phyloP scores from a whole-genome alignment of 1,139 yeast genomes.

The Torulaspora globosa region DNA sequence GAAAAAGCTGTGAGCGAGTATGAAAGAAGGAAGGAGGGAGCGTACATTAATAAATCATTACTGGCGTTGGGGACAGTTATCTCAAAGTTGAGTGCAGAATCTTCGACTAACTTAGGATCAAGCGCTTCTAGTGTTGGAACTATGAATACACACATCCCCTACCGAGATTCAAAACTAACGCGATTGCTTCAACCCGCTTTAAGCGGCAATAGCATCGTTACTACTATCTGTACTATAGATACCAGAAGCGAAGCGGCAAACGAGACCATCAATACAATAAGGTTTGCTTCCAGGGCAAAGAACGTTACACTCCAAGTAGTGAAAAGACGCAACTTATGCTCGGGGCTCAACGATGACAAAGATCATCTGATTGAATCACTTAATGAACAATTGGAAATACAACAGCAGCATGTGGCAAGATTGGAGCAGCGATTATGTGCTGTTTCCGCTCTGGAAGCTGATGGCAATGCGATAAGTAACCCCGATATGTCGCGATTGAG shows the following conservation, averaged over 20 bases:
- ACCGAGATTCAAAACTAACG: constrained; percentile 87
- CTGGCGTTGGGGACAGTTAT: constrained; percentile 88
- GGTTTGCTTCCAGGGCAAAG: constrained; percentile 93
- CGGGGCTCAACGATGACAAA: constrained; percentile 41
- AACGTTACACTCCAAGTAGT: constrained; percentile 70
- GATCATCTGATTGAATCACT: constrained; percentile 45
- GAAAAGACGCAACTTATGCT: constrained; percentile 41
- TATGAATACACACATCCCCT: constrained; percentile 62
- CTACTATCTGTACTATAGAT: constrained; percentile 79
- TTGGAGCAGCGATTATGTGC: constrained; percentile 15
- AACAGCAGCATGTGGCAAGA: constrained; percentile 37
- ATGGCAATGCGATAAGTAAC: constrained; percentile 5
- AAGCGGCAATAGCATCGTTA: constrained; percentile 81
- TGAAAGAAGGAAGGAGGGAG: constrained; percentile 85
- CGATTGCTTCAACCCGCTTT: constrained; percentile 85
- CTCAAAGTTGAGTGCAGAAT: constrained; percentile 57
- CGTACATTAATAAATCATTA: constrained; percentile 84
- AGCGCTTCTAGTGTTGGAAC: constrained; percentile 7
- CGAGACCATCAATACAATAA: constrained; percentile 79
- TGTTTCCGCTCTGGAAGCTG: constrained; percentile 13
- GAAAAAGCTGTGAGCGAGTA: constrained; percentile 81
- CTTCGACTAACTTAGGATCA: constrained; percentile 16
- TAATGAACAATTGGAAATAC: constrained; percentile 41
- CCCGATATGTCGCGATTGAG: constrained; percentile 15
- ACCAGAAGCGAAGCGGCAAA: constrained; percentile 53